Conservation (phyloP, 805 yeast genomes). For the Cyberlindnera subsufficiens region DNA sequence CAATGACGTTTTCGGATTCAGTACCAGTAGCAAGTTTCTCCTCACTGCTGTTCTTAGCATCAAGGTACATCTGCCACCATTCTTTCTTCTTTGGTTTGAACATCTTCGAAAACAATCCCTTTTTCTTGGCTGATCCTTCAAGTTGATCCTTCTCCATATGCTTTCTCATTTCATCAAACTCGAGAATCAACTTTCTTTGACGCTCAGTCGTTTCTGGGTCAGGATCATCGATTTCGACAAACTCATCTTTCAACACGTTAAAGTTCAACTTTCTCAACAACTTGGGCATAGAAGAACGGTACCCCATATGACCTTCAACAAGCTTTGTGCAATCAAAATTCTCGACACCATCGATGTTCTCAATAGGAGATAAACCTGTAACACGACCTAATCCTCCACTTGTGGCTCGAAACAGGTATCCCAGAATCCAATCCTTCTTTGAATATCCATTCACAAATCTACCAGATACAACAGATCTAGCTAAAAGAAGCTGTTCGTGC, state of each 20-base stretch:
- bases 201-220: slow-evolving; percentile 83
- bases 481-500: slow-evolving; percentile 68
- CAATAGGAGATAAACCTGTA: slow-evolving; percentile 81
- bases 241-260: slow-evolving; percentile 84
- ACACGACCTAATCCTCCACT: slow-evolving; percentile 91
- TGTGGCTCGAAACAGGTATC: slow-evolving; percentile 91
- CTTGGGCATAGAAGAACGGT: slow-evolving; percentile 88
- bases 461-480: slow-evolving; percentile 85
- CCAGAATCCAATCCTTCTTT: slow-evolving; percentile 91
- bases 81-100: slow-evolving; percentile 46
- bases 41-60: slow-evolving; percentile 16
- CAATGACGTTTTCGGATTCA: background rate
- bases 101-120: slow-evolving; percentile 37
- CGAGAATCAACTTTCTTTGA: slow-evolving; percentile 74
- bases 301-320: slow-evolving; percentile 97
- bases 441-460: slow-evolving; percentile 87
- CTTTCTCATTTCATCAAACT: slow-evolving; percentile 80
- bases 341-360: slow-evolving; percentile 58
- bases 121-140: slow-evolving; percentile 25
- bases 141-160: slow-evolving; percentile 43
- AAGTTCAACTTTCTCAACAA: slow-evolving; percentile 64
- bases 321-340: slow-evolving; percentile 81
- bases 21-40: background rate
- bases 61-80: slow-evolving; percentile 44
- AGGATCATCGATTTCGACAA: slow-evolving; percentile 93